A percentile compares a stretch with the other conserved stretches of the same genome.
Conservation (phyloP, 2,329 filamentous ascomycete genomes). For the Blastomyces emzantsi region DNA sequence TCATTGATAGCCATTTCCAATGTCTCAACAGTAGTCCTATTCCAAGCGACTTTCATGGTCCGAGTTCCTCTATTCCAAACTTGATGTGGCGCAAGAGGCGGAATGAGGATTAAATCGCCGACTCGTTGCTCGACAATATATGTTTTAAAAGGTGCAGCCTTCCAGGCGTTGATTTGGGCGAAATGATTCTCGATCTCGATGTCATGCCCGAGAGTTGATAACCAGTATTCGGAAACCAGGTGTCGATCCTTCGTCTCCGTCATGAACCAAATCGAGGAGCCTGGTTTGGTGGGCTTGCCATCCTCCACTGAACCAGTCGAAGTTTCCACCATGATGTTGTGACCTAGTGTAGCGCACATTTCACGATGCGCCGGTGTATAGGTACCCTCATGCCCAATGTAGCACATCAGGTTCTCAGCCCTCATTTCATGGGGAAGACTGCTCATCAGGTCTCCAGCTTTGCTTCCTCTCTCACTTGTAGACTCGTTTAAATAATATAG, state of each 20-base stretch:
- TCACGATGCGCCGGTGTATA: constrained; percentile 93
- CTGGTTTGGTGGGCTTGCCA: constrained; percentile 62
- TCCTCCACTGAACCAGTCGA: constrained; percentile 56
- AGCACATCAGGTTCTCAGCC: constrained; percentile 96
- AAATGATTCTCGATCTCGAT: constrained; percentile 97
- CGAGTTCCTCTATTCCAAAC: constrained; percentile 96
- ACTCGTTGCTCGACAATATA: constrained; percentile 85
- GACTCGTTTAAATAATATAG: constrained; percentile 87
- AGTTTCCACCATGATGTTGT: constrained; percentile 97
- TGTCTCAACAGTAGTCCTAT: constrained; percentile 86
- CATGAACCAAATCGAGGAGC: constrained; percentile 98
- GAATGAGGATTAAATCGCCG: constrained; percentile 89
- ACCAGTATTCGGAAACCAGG: constrained; percentile 84
- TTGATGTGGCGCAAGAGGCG: constrained; percentile 87
- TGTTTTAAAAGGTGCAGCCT: constrained; percentile 83
- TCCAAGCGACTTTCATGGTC: constrained; percentile 98
- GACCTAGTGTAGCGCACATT: constrained; percentile 93
- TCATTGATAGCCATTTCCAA: constrained; percentile 77
- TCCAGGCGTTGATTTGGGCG: constrained; percentile 91
- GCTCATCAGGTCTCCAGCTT: constrained; percentile 87
- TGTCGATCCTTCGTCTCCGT: constrained; percentile 89
- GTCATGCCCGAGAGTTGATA: constrained; percentile 87
- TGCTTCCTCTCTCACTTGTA: constrained; percentile 49
- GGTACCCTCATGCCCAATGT: constrained; percentile 93
- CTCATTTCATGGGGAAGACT: constrained; percentile 78